Conservation (phyloP, 345 rosid species). For the Euphorbia peplus region DNA sequence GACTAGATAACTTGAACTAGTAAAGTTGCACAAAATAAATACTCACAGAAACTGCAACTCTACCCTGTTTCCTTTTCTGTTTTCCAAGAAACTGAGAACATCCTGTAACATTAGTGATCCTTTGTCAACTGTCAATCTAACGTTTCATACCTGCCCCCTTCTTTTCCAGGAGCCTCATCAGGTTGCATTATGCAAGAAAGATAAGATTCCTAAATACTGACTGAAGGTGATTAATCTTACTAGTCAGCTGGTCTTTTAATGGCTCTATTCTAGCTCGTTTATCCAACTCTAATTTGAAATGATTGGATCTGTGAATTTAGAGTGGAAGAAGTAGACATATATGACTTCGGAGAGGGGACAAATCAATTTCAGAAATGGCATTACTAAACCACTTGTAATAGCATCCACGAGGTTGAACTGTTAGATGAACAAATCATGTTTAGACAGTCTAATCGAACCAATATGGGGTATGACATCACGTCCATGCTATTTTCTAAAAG, state of each 20-base stretch:
- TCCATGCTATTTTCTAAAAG: no score
- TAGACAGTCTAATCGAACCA: no score
- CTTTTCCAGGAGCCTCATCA: slow-evolving; percentile 95
- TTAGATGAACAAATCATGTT: no score
- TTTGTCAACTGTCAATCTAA: not conserved
- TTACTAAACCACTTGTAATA: no score
- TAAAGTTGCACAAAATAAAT: slow-evolving; percentile 21
- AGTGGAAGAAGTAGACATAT: no score
- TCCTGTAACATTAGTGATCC: slow-evolving; percentile 63
- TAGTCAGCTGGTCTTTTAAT: slow-evolving; percentile 73
- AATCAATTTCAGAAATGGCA: not conserved
- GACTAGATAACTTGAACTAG: not conserved
- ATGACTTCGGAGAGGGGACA: no score
- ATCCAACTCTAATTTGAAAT: slow-evolving; percentile 83
- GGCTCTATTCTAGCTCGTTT: slow-evolving; percentile 72
- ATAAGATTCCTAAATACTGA: slow-evolving; percentile 66
- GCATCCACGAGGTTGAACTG: no score
- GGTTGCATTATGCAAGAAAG: slow-evolving; percentile 67
- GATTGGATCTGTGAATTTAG: no score
- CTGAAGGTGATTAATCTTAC: slow-evolving; percentile 75
- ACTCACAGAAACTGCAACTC: slow-evolving; percentile 78
- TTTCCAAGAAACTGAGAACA: slow-evolving; percentile 82
- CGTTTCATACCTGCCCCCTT: slow-evolving; percentile 72
- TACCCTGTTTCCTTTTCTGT: slow-evolving; percentile 94
- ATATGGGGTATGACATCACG: no score